A percentile compares a stretch with the other conserved stretches of the same genome.
Evolutionary conservation across 805 yeast genomes (phyloP).

Genomic region (Saccharomycopsis schoenii): DNA sequence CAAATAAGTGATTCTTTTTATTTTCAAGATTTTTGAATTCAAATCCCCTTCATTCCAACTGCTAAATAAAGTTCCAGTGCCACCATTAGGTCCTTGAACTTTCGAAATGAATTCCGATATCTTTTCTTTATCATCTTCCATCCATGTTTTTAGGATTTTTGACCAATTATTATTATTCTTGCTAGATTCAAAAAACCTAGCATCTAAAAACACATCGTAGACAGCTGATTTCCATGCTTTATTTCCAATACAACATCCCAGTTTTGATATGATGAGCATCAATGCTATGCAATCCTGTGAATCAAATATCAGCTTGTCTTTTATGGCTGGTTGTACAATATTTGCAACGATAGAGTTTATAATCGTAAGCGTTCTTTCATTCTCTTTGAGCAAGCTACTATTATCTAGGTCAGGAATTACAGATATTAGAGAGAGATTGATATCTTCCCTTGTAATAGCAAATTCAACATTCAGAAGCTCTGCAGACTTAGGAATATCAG

Average conservation of each 20-base stretch:
- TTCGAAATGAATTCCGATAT: conserved; percentile 42
- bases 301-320: conserved; percentile 32
- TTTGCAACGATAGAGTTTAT: conserved; percentile 45
- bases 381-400: conserved; percentile 36
- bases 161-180: conserved; percentile 35
- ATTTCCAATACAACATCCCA: conserved; percentile 26
- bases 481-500: not conserved
- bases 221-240: conserved; percentile 53
- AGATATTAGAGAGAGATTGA: conserved; percentile 32
- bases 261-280: conserved; percentile 27
- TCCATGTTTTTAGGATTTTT: conserved; percentile 51
- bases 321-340: conserved; percentile 43
- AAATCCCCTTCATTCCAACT: conserved; percentile 62
- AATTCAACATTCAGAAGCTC: not conserved
- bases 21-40: conserved; percentile 38
- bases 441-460: conserved; percentile 32
- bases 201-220: conserved; percentile 55
- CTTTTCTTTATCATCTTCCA: conserved; percentile 50
- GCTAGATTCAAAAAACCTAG: conserved; percentile 38
- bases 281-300: conserved; percentile 37
- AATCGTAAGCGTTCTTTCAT: conserved; percentile 47
- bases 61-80: conserved; percentile 54
- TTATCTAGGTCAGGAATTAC: conserved; percentile 33
- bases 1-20: conserved; percentile 57
- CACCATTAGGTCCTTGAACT: conserved; percentile 37